A percentile compares a stretch with the other conserved stretches of the same genome.
Conservation (phyloP, 306 rosid species). For the Astragalus membranaceus region DNA sequence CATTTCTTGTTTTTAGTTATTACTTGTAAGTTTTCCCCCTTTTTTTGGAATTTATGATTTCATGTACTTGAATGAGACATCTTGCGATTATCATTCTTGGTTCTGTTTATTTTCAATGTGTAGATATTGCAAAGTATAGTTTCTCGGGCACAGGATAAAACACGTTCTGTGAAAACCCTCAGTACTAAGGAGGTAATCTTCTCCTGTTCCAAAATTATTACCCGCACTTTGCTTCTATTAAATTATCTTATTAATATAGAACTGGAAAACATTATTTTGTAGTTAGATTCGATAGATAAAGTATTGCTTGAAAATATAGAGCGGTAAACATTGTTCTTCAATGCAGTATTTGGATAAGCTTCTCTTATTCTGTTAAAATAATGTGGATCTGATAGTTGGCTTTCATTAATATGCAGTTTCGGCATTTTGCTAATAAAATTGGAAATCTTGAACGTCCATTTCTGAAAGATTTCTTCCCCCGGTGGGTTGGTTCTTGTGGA, state of each 20-base stretch:
- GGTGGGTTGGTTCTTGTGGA: slow-evolving; percentile 93
- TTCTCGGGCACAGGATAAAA: slow-evolving; percentile 75
- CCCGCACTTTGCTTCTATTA: not conserved
- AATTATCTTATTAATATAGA: not conserved
- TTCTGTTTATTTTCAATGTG: slow-evolving; percentile 7
- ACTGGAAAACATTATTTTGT: not conserved
- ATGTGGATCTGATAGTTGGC: slow-evolving; percentile 1
- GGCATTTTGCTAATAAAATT: slow-evolving; percentile 93
- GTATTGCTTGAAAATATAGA: not conserved
- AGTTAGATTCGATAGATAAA: not conserved
- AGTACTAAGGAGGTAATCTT: slow-evolving; percentile 88
- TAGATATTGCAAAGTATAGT: slow-evolving; percentile 94
- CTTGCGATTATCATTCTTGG: slow-evolving; percentile 8
- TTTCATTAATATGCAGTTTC: slow-evolving; percentile 59
- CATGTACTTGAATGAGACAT: not conserved
- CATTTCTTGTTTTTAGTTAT: not conserved
- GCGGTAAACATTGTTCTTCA: too few relatives aligned
- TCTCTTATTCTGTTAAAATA: not conserved
- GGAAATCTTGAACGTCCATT: slow-evolving; percentile 99
- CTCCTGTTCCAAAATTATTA: not conserved
- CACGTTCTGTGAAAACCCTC: slow-evolving; percentile 60
- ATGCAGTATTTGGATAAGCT: not conserved
- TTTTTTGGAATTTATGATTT: not conserved
- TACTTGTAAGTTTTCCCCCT: not conserved
- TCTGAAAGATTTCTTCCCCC: slow-evolving; percentile 95